These are phyloP conservation scores for Cercophora newfieldiana DNA, from an alignment of 495 filamentous ascomycete species.

Conservation along the genomic window DNA sequence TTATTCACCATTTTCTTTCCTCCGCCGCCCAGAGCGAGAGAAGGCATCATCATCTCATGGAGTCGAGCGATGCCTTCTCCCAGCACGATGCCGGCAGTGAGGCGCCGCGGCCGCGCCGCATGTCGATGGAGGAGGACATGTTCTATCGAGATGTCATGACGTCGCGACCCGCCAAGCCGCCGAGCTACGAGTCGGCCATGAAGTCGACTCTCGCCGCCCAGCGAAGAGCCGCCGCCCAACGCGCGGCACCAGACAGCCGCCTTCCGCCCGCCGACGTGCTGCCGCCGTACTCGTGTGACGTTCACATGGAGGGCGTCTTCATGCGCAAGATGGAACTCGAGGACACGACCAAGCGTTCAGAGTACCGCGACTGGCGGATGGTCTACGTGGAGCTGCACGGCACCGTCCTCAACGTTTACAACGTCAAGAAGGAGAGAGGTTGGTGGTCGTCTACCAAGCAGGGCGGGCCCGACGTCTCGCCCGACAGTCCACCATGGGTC, in stretches of 20 bases:
- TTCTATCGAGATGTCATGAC: constrained; percentile 40
- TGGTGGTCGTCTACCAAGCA: constrained; percentile 36
- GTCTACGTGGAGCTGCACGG: constrained; percentile 60
- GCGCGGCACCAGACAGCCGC: neutral
- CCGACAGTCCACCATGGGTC: constrained; percentile 46
- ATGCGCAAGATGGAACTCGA: constrained; percentile 59
- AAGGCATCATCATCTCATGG: constrained; percentile 29
- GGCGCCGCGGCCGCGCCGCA: constrained; percentile 35
- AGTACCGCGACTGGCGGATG: constrained; percentile 55
- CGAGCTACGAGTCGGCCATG: constrained; percentile 40
- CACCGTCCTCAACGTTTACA: constrained; percentile 59
- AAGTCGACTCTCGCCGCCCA: constrained; percentile 33
- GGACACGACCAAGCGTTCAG: constrained; percentile 53
- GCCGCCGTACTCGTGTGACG: constrained; percentile 56
- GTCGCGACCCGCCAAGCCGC: constrained; percentile 37
- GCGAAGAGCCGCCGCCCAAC: constrained; percentile 42
- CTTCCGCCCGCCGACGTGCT: constrained; percentile 36
- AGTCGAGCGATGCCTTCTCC: constrained; percentile 36
- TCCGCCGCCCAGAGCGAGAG: constrained; percentile 4
- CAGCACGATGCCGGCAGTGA: constrained; percentile 29
- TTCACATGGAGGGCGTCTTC: constrained; percentile 54
- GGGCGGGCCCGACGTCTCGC: constrained; percentile 35
- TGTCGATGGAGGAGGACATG: constrained; percentile 44
- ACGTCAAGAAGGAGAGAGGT: constrained; percentile 46
- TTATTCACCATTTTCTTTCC: neutral